These are phyloP conservation scores for Pachysandra terminalis DNA, from an alignment of 164 flowering plant species.

Conservation along the genomic window DNA sequence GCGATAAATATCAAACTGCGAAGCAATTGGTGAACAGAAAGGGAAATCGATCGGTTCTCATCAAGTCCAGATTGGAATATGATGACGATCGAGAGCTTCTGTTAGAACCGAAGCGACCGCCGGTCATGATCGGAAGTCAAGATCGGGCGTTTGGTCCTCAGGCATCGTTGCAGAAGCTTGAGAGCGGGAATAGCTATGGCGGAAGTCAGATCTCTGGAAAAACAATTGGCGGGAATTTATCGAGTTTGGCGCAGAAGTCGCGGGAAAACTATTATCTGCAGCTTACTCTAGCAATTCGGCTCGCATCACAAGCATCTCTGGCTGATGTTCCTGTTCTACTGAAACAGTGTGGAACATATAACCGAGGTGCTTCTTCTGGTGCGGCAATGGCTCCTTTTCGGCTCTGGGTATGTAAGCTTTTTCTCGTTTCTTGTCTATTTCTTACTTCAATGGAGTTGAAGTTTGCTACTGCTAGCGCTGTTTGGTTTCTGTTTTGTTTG, in stretches of 20 bases:
- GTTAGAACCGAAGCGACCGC: constrained; percentile 23
- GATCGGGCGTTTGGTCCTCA: constrained; percentile 35
- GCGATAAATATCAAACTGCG: constrained; percentile 29
- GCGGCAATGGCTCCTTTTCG: constrained; percentile 64
- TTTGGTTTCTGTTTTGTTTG: not conserved
- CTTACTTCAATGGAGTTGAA: not conserved
- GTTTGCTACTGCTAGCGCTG: not conserved
- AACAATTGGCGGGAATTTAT: constrained; percentile 43
- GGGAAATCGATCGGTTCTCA: constrained; percentile 22
- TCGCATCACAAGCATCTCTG: constrained; percentile 50
- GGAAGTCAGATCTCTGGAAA: constrained; percentile 74
- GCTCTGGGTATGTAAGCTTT: constrained; percentile 60
- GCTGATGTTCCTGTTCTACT: constrained; percentile 34
- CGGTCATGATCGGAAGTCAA: constrained; percentile 19
- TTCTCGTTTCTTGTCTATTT: not conserved
- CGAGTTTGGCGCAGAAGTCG: constrained; percentile 40
- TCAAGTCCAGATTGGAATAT: constrained; percentile 17
- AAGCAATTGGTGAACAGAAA: constrained; percentile 40
- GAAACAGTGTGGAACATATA: constrained; percentile 23
- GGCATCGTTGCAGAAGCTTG: constrained; percentile 45
- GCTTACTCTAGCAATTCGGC: too few species aligned
- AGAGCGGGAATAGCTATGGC: constrained; percentile 62
- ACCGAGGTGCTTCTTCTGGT: constrained; percentile 27
- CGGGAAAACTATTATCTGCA: constrained; percentile 74
- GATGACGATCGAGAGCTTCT: constrained; percentile 33